phyloP scores from a whole-genome alignment of 1,284 basidiomycete species.

The Ganoderma sinense region DNA sequence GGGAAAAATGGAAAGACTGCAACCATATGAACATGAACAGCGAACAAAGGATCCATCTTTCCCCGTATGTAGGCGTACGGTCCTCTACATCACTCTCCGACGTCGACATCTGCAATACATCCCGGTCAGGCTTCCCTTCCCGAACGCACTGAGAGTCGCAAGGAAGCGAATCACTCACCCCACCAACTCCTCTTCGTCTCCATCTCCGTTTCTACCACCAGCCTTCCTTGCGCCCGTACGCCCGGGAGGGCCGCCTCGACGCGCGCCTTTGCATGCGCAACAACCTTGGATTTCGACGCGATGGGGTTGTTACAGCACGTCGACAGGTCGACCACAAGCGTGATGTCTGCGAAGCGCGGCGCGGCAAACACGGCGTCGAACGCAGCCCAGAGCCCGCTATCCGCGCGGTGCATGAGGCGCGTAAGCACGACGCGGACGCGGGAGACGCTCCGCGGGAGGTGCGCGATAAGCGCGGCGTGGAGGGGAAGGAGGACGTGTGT shows the following conservation, averaged over 20 bases:
- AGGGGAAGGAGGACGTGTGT: neutral
- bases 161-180: neutral
- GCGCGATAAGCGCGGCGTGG: conserved; percentile 6
- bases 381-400: neutral
- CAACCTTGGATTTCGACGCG: neutral
- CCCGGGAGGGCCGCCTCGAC: neutral
- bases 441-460: conserved; percentile 8
- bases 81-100: neutral
- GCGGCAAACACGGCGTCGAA: conserved; percentile 10
- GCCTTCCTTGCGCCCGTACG: neutral
- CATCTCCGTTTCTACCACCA: neutral
- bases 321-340: conserved; percentile 8
- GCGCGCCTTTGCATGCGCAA: neutral
- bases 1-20: neutral
- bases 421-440: neutral
- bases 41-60: neutral
- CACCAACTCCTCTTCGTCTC: neutral
- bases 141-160: neutral
- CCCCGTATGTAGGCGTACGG: neutral
- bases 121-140: neutral
- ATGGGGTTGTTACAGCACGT: neutral
- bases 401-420: neutral
- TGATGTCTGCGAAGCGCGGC: neutral
- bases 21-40: neutral
- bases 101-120: neutral